Percentiles rank a stretch among this genome's conserved stretches.
These are phyloP conservation scores for Podospora sp. DNA, from an alignment of 495 filamentous ascomycete species.

Conservation along the genomic window DNA sequence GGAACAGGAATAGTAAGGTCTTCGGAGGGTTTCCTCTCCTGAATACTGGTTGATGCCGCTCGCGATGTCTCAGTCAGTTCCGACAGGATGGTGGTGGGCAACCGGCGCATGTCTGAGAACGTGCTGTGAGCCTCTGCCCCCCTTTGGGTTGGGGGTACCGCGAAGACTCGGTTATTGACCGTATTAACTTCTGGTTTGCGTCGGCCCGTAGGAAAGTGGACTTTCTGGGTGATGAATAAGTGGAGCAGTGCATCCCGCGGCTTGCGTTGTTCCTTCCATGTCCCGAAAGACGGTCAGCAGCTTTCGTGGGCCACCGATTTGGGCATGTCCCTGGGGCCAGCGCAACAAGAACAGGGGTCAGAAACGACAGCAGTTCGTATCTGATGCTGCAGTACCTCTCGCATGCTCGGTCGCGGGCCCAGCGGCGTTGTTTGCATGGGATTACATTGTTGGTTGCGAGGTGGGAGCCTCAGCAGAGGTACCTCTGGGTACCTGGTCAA, in stretches of 20 bases:
- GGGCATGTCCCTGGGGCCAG: neutral
- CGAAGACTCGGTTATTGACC: neutral
- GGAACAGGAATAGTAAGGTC: neutral
- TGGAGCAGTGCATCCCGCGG: neutral
- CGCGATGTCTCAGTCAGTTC: neutral
- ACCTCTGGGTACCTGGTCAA: constrained; percentile 7
- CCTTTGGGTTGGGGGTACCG: neutral
- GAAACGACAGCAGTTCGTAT: neutral
- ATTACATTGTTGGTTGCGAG: neutral
- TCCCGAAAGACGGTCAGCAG: neutral
- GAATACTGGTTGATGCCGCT: neutral
- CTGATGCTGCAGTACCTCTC: neutral
- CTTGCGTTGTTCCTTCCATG: neutral
- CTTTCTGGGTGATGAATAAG: neutral
- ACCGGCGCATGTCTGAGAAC: neutral
- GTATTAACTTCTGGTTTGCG: neutral
- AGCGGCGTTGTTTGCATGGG: neutral
- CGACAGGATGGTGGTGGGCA: neutral
- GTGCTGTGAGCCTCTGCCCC: neutral
- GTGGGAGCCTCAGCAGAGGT: constrained; percentile 1
- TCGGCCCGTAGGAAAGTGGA: neutral
- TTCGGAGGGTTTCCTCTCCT: neutral
- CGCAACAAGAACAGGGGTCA: neutral
- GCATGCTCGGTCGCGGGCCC: neutral
- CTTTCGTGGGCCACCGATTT: neutral